phyloP scores from a whole-genome alignment of 805 yeast genomes.

The Hanseniaspora meyeri region DNA sequence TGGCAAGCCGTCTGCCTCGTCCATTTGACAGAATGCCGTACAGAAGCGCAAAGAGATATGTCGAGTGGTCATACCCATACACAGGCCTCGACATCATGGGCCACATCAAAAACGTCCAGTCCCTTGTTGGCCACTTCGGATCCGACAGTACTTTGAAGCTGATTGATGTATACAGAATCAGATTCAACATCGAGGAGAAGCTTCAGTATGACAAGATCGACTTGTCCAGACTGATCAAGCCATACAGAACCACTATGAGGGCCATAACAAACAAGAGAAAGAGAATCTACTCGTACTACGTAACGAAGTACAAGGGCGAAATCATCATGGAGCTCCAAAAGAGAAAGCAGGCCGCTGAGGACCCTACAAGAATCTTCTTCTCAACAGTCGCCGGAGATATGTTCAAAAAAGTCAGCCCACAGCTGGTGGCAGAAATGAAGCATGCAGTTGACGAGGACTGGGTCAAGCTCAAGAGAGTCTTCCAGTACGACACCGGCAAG shows the following conservation, averaged over 20 bases:
- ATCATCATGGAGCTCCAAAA: background rate
- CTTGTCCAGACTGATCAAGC: background rate
- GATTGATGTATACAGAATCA: background rate
- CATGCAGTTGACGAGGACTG: background rate
- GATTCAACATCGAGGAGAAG: background rate
- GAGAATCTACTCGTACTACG: background rate
- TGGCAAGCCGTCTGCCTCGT: background rate
- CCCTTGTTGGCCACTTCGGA: background rate
- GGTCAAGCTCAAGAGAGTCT: background rate
- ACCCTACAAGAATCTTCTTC: background rate
- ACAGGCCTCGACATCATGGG: background rate
- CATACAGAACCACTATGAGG: background rate
- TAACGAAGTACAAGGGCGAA: background rate
- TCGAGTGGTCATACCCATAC: constrained; percentile 11
- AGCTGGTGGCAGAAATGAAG: background rate
- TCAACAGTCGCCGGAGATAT: background rate
- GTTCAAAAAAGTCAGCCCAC: background rate
- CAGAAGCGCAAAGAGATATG: background rate
- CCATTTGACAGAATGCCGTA: constrained; percentile 2
- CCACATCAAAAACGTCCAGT: background rate
- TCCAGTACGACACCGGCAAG: background rate
- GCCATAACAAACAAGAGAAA: background rate
- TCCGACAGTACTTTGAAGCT: background rate
- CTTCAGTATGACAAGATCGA: background rate
- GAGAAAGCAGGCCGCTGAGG: background rate